Percentiles rank a stretch among this genome's conserved stretches.
phyloP scores from a whole-genome alignment of 2,329 filamentous ascomycete genomes.

The Verruconis gallopava region DNA sequence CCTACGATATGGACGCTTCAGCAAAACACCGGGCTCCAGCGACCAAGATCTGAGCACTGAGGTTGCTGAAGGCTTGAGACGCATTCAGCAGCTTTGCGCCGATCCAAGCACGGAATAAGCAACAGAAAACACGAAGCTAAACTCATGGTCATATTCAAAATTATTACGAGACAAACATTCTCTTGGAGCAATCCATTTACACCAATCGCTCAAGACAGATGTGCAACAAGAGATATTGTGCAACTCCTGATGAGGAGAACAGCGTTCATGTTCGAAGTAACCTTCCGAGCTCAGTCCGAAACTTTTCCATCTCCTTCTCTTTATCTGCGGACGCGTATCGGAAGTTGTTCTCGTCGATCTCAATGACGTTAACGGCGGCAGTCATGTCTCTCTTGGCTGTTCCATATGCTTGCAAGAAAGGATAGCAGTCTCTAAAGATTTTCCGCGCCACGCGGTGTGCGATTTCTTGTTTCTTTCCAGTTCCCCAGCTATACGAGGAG shows the following conservation, averaged over 20 bases:
- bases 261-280: conserved; percentile 5
- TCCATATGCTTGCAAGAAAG: conserved; percentile 7
- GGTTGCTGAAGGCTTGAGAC: conserved; percentile 52
- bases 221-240: too few relatives aligned
- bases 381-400: conserved; percentile 1
- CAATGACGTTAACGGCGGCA: conserved; percentile 6
- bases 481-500: conserved; percentile 2
- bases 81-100: conserved; percentile 49
- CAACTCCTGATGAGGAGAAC: too few relatives aligned
- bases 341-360: conserved; percentile 5
- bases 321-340: not conserved
- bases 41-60: conserved; percentile 52
- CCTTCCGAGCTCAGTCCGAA: conserved; percentile 3
- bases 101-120: not conserved
- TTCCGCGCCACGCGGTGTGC: conserved; percentile 4
- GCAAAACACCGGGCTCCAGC: conserved; percentile 30
- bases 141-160: too few relatives aligned
- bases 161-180: too few relatives aligned
- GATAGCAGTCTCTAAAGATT: conserved; percentile 8
- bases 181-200: too few relatives aligned
- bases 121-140: too few relatives aligned
- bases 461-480: not conserved
- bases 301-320: not conserved
- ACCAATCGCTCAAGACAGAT: too few relatives aligned
- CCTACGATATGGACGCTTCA: conserved; percentile 64